These are phyloP conservation scores for Kernera saxatilis DNA, from an alignment of 345 rosid species.

Conservation along the genomic window DNA sequence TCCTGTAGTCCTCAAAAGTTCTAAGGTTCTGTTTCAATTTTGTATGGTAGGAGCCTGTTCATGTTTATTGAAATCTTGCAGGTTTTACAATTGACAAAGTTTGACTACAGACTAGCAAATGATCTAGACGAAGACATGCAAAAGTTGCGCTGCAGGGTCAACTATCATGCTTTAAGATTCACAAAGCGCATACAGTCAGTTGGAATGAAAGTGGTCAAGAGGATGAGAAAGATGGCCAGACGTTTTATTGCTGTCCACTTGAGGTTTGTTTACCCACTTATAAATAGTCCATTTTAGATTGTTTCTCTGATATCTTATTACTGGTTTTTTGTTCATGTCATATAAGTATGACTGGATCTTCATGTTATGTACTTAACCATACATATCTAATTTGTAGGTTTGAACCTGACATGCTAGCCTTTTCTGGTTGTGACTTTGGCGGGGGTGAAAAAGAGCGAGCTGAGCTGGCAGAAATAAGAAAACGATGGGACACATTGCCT, in stretches of 20 bases:
- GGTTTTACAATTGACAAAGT: slow-evolving; percentile 98
- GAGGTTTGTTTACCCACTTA: slow-evolving; percentile 60
- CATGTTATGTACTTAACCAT: neutral
- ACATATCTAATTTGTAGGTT: slow-evolving; percentile 45
- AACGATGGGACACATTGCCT: slow-evolving; percentile 95
- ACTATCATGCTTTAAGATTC: slow-evolving; percentile 87
- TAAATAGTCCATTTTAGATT: neutral
- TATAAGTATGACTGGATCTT: neutral
- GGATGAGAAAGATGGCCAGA: slow-evolving; percentile 73
- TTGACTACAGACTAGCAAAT: slow-evolving; percentile 90
- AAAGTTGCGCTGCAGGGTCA: slow-evolving; percentile 89
- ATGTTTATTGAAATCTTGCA: slow-evolving; percentile 35
- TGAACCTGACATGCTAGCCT: slow-evolving; percentile 99
- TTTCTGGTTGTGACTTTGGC: slow-evolving; percentile 98
- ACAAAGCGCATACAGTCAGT: slow-evolving; percentile 72
- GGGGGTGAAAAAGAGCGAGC: slow-evolving; percentile 96
- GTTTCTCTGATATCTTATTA: neutral
- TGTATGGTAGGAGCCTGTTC: neutral
- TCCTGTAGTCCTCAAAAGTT: neutral
- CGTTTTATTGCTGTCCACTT: slow-evolving; percentile 87
- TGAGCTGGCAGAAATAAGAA: slow-evolving; percentile 88
- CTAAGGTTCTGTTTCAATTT: neutral
- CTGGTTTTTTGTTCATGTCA: neutral
- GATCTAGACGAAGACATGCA: slow-evolving; percentile 85
- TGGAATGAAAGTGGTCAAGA: slow-evolving; percentile 68